Evolutionary conservation across 2,329 filamentous ascomycete genomes (phyloP).

Genomic region (Epicoccum nigrum): DNA sequence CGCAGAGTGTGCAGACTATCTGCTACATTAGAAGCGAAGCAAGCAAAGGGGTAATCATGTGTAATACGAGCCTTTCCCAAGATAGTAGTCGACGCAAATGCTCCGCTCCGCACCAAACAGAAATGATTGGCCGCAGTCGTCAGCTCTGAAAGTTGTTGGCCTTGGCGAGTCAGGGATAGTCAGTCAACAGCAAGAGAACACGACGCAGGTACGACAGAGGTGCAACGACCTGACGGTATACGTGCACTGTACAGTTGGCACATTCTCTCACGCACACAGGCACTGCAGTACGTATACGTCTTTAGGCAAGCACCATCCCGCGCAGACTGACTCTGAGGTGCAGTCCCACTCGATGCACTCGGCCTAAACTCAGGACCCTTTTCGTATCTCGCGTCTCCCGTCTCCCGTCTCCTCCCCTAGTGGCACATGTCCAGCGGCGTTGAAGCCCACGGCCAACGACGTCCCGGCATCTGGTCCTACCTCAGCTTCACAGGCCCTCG

Average conservation of each 20-base stretch:
- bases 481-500: conserved; percentile 58
- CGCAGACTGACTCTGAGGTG: conserved; percentile 19
- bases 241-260: conserved; percentile 13
- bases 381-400: too few relatives aligned
- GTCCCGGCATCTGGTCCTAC: conserved; percentile 60
- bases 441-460: conserved; percentile 53
- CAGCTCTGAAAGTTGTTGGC: conserved; percentile 15
- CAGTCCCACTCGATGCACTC: conserved; percentile 29
- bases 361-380: conserved; percentile 30
- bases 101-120: conserved; percentile 13
- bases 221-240: conserved; percentile 25
- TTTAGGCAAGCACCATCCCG: too few relatives aligned
- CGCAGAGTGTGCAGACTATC: too few relatives aligned
- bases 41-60: conserved; percentile 1
- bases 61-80: conserved; percentile 9
- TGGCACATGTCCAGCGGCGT: conserved; percentile 61
- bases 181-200: conserved; percentile 28
- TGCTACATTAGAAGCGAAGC: too few relatives aligned
- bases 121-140: conserved; percentile 5
- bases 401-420: too few relatives aligned
- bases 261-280: conserved; percentile 4
- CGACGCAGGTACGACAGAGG: conserved; percentile 24
- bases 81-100: conserved; percentile 1
- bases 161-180: conserved; percentile 31
- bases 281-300: conserved; percentile 26